Base-by-base conservation (phyloP, 495 filamentous ascomycete genomes). In the Aspergillus sclerotiicarbonarius region DNA sequence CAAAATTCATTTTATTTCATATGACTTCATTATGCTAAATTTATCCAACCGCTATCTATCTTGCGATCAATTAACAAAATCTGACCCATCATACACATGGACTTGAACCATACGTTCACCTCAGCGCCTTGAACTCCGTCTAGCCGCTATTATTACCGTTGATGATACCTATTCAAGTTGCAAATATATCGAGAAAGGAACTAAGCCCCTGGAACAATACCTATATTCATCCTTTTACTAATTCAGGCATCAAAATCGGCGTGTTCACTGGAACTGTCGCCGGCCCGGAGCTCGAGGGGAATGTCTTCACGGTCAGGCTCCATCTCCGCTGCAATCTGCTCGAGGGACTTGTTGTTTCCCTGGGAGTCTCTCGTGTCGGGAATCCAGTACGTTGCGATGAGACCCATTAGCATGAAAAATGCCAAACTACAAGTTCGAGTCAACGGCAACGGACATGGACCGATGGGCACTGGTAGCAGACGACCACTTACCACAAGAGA, bases 341-440 rank as follows among this genome's bases (percentile, higher is more conserved):
- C 58, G 13, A 61, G 51, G 4, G 58, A 61, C 33, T 56, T 61
- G 18, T 52, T 41, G 2, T 53, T 33, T 3, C 58, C 58, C n/a
- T 61, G 33, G 1, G 58, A 48, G 16, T 61, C 53, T 19, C 35
- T 52, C 10, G 55, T 35, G 30, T 61, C 53, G 20, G 52, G 58
- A 15, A 60, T 55, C 16, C 50, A 60, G 21, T 56, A 55, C 15
- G 58, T 60, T 10, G 35, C 21, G 5, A 56, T 12, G 4, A 60
- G 53, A 4, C 58, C 58, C 16, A 56, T 37, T 4, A 56, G 33
- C 58, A 60, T 60, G 47, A 60, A 60, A 6, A 49, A 41, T 3
- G 58, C 54, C 1, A 60, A 52, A 39, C 58, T 60, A 8, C 19
- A 3, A 13, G 44, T 2, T 33, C 12, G 20, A 46, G 31, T 16